Evolutionary conservation across 257 asterid species (phyloP).

Genomic region (Anisodus acutangulus): DNA sequence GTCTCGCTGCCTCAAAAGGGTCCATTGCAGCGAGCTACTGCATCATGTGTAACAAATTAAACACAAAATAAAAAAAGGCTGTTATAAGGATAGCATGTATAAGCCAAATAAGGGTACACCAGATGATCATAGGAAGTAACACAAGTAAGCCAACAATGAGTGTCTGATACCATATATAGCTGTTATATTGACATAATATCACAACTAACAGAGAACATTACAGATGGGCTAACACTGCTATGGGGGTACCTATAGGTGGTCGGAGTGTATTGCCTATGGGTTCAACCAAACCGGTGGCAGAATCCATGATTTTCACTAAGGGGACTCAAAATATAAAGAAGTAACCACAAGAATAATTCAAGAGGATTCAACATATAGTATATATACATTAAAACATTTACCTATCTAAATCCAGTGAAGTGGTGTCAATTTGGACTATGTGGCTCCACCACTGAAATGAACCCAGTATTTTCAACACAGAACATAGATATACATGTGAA

Average conservation of each 20-base stretch:
- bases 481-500: not conserved
- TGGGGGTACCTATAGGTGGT: not conserved
- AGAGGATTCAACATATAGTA: too few relatives aligned
- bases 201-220: not conserved
- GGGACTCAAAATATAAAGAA: too few relatives aligned
- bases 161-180: not conserved
- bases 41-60: not conserved
- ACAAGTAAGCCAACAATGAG: not conserved
- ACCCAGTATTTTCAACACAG: not conserved
- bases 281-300: not conserved
- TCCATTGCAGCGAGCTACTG: constrained; percentile 52
- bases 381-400: too few relatives aligned
- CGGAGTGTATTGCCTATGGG: not conserved
- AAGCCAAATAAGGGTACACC: not conserved
- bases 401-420: too few relatives aligned
- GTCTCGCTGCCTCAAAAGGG: constrained; percentile 60
- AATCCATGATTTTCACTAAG: too few relatives aligned
- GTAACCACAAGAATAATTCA: too few relatives aligned
- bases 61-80: not conserved
- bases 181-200: not conserved
- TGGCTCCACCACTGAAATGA: too few relatives aligned
- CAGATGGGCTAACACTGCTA: not conserved
- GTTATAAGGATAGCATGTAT: not conserved
- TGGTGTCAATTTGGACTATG: too few relatives aligned
- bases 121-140: not conserved